phyloP scores from a whole-genome alignment of 108 stramenopile species.

The Nitzschia inconspicua region DNA sequence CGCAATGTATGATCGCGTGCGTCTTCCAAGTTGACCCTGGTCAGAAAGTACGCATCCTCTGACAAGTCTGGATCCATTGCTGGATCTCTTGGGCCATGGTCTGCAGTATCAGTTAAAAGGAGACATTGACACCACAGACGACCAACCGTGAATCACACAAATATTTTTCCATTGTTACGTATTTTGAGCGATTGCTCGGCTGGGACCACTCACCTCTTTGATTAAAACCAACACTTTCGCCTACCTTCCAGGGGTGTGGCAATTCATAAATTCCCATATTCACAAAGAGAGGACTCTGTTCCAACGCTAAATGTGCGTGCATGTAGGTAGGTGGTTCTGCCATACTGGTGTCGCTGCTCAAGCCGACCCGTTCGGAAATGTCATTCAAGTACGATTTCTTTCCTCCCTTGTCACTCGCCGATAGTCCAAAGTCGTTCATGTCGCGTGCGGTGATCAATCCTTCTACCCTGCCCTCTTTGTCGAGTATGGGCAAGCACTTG shows the following conservation, averaged over 20 bases:
- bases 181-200: too few species aligned
- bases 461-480: constrained; percentile 73
- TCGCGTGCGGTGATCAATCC: constrained; percentile 89
- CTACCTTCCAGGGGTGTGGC: constrained; percentile 93
- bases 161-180: not conserved
- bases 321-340: constrained; percentile 77
- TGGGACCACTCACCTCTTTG: constrained; percentile 64
- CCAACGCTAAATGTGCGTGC: constrained; percentile 55
- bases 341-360: constrained; percentile 80
- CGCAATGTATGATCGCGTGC: constrained; percentile 55
- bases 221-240: constrained; percentile 65
- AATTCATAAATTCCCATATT: constrained; percentile 77
- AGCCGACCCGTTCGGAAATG: constrained; percentile 86
- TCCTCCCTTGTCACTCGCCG: constrained; percentile 82
- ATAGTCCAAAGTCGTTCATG: constrained; percentile 84
- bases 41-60: constrained; percentile 85
- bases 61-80: constrained; percentile 70
- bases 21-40: constrained; percentile 51
- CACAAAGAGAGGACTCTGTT: constrained; percentile 69
- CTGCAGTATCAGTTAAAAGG: constrained; percentile 15
- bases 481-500: constrained; percentile 88
- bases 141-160: not conserved
- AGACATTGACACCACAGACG: not conserved
- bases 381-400: constrained; percentile 88
- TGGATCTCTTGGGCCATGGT: constrained; percentile 63